Conservation (phyloP, 2,329 filamentous ascomycete species). For the Colletotrichum ledebouriae region DNA sequence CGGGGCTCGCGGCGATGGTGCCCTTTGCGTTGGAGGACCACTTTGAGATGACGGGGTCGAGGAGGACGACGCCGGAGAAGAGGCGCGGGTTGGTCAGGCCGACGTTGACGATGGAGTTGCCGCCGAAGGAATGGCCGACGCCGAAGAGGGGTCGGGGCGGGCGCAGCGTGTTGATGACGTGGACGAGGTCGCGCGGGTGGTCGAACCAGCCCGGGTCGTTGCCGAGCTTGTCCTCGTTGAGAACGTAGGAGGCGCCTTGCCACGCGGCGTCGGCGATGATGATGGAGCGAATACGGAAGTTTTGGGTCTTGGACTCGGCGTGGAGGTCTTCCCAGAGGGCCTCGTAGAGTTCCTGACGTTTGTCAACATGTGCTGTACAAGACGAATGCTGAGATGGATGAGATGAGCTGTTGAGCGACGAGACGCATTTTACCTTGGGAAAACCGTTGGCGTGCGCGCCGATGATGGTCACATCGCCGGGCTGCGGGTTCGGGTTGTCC, state of each 20-base stretch:
- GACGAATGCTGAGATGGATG: neutral
- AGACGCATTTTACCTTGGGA: conserved; percentile 74
- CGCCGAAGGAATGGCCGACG: conserved; percentile 92
- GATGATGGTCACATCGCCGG: conserved; percentile 87
- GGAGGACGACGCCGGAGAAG: conserved; percentile 78
- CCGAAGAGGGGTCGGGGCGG: conserved; percentile 84
- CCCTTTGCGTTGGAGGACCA: conserved; percentile 55
- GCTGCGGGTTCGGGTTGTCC: conserved; percentile 75
- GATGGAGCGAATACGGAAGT: conserved; percentile 81
- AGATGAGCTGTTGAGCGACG: conserved; percentile 27
- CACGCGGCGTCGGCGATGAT: conserved; percentile 93
- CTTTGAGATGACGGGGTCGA: conserved; percentile 85
- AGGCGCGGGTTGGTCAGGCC: conserved; percentile 85
- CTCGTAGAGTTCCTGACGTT: conserved; percentile 84
- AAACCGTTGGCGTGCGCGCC: conserved; percentile 93
- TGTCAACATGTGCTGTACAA: neutral
- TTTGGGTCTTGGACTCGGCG: conserved; percentile 60
- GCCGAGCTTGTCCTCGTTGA: conserved; percentile 83
- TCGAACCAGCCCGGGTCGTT: conserved; percentile 90
- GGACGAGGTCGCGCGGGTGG: conserved; percentile 84
- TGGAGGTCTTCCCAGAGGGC: conserved; percentile 90
- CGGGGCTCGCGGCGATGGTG: conserved; percentile 55
- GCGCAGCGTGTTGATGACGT: conserved; percentile 88
- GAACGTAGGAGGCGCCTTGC: conserved; percentile 81
- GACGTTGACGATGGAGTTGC: conserved; percentile 77